Evolutionary conservation across 2,329 filamentous ascomycete genomes (phyloP).

Genomic region (Claviceps sp.): DNA sequence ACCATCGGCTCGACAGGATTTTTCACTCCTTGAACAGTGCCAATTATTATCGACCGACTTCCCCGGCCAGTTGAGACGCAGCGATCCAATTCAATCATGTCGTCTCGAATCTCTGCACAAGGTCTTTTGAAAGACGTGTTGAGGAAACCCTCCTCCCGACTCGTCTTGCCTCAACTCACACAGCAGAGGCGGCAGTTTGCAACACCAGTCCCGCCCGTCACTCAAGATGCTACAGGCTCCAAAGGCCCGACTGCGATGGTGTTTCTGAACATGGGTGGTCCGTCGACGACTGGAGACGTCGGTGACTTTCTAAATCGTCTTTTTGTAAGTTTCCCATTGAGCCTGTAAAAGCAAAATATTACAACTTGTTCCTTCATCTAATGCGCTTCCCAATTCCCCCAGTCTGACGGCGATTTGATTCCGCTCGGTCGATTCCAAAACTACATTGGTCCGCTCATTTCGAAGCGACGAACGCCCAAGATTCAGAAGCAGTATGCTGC

Average conservation of each 20-base stretch:
- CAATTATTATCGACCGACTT: neutral
- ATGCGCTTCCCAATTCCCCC: conserved; percentile 1
- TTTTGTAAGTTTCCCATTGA: conserved; percentile 51
- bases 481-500: conserved; percentile 91
- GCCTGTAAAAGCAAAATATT: neutral
- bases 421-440: conserved; percentile 85
- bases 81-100: conserved; percentile 13
- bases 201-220: conserved; percentile 55
- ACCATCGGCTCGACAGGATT: conserved; percentile 1
- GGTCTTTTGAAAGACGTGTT: conserved; percentile 17
- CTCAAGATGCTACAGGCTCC: conserved; percentile 56
- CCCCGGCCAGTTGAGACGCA: neutral
- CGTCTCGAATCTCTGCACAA: conserved; percentile 17
- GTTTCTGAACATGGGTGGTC: conserved; percentile 98
- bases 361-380: conserved; percentile 3
- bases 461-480: conserved; percentile 79
- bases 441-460: conserved; percentile 82
- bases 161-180: conserved; percentile 17
- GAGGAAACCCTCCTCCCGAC: conserved; percentile 13
- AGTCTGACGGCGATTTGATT: conserved; percentile 90
- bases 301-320: conserved; percentile 78
- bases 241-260: conserved; percentile 93
- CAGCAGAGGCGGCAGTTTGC: conserved; percentile 21
- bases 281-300: conserved; percentile 78
- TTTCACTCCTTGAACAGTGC: neutral